These are phyloP conservation scores for Eragrostis curvula DNA, from an alignment of 176 grass and related monocot species.

Conservation along the genomic window DNA sequence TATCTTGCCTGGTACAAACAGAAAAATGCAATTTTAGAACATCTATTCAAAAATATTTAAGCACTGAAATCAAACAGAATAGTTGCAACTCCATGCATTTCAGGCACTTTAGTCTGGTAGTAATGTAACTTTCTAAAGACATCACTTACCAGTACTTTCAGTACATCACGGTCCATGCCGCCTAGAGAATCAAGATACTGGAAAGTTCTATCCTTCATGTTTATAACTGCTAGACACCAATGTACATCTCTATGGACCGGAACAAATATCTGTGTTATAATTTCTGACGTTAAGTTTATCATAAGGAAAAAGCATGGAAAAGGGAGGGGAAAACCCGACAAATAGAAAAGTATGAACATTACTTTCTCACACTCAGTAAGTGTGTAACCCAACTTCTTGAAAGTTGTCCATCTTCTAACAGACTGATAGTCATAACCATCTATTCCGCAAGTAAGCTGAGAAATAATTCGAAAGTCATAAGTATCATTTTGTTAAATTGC, in stretches of 20 bases:
- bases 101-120: conserved; percentile 1
- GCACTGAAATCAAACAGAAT: neutral
- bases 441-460: conserved; percentile 62
- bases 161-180: conserved; percentile 44
- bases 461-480: conserved; percentile 27
- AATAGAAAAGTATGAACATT: conserved; percentile 11
- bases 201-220: conserved; percentile 72
- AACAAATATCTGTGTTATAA: conserved; percentile 80
- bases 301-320: conserved; percentile 15
- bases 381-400: conserved; percentile 74
- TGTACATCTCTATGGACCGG: conserved; percentile 76
- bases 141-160: conserved; percentile 69
- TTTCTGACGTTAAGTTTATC: conserved; percentile 51
- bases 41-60: neutral
- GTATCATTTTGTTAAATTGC: neutral
- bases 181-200: conserved; percentile 92
- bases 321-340: neutral
- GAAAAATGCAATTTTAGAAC: conserved; percentile 18
- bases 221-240: conserved; percentile 86
- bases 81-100: conserved; percentile 14
- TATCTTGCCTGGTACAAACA: conserved; percentile 60
- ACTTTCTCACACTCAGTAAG: conserved; percentile 83
- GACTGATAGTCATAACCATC: conserved; percentile 75
- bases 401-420: conserved; percentile 89
- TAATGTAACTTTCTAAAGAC: conserved; percentile 9